A percentile compares a stretch with the other conserved stretches of the same genome.
Evolutionary conservation across 73 alveolate species (phyloP).

Genomic region (Diophrys sp.): DNA sequence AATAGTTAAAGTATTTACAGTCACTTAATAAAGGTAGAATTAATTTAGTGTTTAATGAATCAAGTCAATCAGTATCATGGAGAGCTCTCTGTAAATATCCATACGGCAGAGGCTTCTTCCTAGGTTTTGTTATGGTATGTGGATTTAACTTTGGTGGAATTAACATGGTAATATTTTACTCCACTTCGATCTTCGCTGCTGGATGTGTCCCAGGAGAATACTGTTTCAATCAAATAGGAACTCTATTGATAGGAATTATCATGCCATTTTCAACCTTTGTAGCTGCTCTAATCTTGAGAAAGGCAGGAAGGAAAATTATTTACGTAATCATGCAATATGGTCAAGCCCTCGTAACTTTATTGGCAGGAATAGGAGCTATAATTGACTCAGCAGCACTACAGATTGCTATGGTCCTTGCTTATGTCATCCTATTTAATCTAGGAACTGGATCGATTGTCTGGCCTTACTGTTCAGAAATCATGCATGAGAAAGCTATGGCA

Average conservation of each 20-base stretch:
- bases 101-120: neutral
- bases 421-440: neutral
- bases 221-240: neutral
- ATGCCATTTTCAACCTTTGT: neutral
- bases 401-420: neutral
- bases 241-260: neutral
- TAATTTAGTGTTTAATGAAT: too few relatives aligned
- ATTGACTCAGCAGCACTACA: neutral
- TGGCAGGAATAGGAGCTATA: neutral
- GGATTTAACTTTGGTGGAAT: neutral
- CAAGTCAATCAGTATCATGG: neutral
- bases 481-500: slow-evolving; percentile 41
- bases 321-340: neutral
- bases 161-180: too few relatives aligned
- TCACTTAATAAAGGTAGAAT: too few relatives aligned
- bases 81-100: neutral
- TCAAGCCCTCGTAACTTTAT: neutral
- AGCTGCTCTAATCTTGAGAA: neutral
- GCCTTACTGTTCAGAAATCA: slow-evolving; percentile 41
- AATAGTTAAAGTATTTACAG: neutral
- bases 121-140: neutral
- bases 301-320: neutral
- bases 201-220: neutral
- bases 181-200: neutral
- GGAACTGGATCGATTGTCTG: slow-evolving; percentile 23